Percentiles rank a stretch among this genome's conserved stretches.
Conservation (phyloP, 106 monocot genomes). For the Allium fistulosum region DNA sequence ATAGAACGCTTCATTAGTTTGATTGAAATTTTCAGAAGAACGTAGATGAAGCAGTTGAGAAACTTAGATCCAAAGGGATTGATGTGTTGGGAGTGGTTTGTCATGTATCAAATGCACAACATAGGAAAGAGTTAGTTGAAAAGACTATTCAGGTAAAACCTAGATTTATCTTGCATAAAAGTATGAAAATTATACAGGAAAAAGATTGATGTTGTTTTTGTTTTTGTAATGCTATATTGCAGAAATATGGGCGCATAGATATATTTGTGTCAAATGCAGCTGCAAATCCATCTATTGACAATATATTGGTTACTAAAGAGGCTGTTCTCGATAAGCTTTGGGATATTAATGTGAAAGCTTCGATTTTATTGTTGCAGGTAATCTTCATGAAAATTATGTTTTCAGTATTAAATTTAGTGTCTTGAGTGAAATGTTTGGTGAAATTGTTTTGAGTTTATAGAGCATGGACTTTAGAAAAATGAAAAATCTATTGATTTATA, state of each 20-base stretch:
- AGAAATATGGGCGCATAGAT: slow-evolving; percentile 86
- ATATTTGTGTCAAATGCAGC: slow-evolving; percentile 96
- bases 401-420: no score
- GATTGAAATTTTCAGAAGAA: slow-evolving; percentile 20
- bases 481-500: no score
- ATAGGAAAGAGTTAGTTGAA: slow-evolving; percentile 27
- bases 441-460: no score
- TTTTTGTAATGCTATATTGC: slow-evolving; percentile 4
- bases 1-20: neutral
- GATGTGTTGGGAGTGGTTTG: slow-evolving; percentile 72
- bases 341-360: slow-evolving; percentile 91
- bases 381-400: neutral
- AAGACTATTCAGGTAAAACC: slow-evolving; percentile 18
- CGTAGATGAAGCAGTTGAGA: slow-evolving; percentile 84
- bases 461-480: no score
- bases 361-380: slow-evolving; percentile 77
- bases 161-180: neutral
- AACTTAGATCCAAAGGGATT: slow-evolving; percentile 60
- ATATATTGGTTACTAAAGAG: slow-evolving; percentile 62
- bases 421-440: no score
- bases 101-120: slow-evolving; percentile 65
- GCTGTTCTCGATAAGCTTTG: slow-evolving; percentile 87
- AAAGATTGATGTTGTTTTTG: neutral
- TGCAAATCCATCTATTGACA: slow-evolving; percentile 72
- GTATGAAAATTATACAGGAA: neutral